Percentiles rank a stretch among this genome's conserved stretches.
Evolutionary conservation across 1,139 yeast genomes (phyloP).

Genomic region (Yamadazyma buinensis): DNA sequence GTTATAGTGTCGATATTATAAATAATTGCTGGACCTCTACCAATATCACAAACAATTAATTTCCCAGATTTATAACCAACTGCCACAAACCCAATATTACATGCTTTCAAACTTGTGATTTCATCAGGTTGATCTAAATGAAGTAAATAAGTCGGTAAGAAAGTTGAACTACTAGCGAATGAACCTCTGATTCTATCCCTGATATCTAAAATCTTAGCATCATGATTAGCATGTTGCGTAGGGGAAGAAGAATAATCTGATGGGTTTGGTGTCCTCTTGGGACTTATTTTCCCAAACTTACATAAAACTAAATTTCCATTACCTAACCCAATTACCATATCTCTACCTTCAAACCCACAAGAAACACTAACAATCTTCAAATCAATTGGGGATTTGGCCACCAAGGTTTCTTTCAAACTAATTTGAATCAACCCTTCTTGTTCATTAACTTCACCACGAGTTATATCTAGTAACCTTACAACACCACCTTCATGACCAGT

Average conservation of each 20-base stretch:
- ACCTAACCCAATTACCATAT: conserved; percentile 64
- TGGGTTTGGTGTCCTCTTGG: conserved; percentile 13
- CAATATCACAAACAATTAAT: conserved; percentile 65
- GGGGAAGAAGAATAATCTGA: conserved; percentile 29
- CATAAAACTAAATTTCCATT: conserved; percentile 76
- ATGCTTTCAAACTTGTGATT: conserved; percentile 62
- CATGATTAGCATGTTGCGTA: conserved; percentile 31
- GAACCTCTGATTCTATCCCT: conserved; percentile 30
- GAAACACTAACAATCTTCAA: conserved; percentile 58
- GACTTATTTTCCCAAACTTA: conserved; percentile 52
- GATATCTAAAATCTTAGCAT: conserved; percentile 33
- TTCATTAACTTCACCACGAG: conserved; percentile 71
- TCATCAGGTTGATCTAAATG: conserved; percentile 33
- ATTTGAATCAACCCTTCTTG: conserved; percentile 39
- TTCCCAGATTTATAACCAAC: conserved; percentile 77
- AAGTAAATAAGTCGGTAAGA: conserved; percentile 59
- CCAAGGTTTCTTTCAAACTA: conserved; percentile 33
- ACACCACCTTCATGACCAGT: conserved; percentile 84
- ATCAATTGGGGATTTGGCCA: conserved; percentile 21
- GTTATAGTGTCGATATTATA: conserved; percentile 45
- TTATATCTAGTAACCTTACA: conserved; percentile 76
- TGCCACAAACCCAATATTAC: conserved; percentile 83
- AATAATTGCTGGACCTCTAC: conserved; percentile 82
- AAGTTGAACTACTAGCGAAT: conserved; percentile 34
- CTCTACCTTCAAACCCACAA: conserved; percentile 74